Evolutionary conservation across 2,329 filamentous ascomycete species (phyloP), one percentile per base, ranked within the genome.

Genomic region (Trichophyton verrucosum): DNA sequence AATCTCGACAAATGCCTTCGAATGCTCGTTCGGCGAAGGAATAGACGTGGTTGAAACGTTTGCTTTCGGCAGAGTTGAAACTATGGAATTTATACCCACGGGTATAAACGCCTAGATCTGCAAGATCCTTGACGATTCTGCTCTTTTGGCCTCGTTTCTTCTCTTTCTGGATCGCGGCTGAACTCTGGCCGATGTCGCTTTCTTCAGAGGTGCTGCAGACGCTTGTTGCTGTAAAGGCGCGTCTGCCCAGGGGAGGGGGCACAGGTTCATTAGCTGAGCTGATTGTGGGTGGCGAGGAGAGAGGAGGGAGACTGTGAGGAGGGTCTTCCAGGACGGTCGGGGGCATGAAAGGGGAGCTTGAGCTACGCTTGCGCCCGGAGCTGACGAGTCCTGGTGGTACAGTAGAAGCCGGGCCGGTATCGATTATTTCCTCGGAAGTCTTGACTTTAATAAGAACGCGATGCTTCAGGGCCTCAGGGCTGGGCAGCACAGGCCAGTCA

Each of bases 391-490:
- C 27, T 27, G 72, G 81, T 83, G 57, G 82, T 82, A 24, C 83
- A 79, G 60, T 78, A 78, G 46, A 77, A 78, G 46, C 83, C 78
- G 15, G 81, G 79, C 7, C 40, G 3, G 49, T 59, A 15, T 20
- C 49, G 27, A 60, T 60, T 8, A 44, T 33, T 57, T 81, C 78
- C 49, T 79, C 76, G 11, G 70, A 74, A 53, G 81, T 79, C 75
- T 97, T 99, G 64, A 96, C 94, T 73, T 99, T 99, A 79, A 97
- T 86, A 61, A 99, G 78, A 61, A 97, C 89, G 47, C 86, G 86
- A 67, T 87, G 80, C 75, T 87, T 88, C 55, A 99, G 79, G 66
- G 96, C 86, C 55, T 94, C 88, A 0, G 94, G 94, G 1, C 89
- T 88, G 0, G 94, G 94, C 11, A 97, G 81, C 62, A 82, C 81